phyloP scores from a whole-genome alignment of 108 stramenopile species.

The Cyclotella baltica region DNA sequence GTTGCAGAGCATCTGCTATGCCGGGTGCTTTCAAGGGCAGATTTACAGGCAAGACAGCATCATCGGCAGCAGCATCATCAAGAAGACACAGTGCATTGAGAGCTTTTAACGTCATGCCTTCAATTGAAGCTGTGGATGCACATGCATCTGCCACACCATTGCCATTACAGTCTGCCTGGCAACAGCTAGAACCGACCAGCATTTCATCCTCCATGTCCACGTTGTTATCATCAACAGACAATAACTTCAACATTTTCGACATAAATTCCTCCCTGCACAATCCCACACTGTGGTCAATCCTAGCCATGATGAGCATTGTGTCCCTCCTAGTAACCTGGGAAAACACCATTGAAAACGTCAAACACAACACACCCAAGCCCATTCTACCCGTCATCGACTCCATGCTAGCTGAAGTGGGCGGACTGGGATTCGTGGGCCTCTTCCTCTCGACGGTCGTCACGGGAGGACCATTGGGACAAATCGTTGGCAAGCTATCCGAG shows the following conservation, averaged over 20 bases:
- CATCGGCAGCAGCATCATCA: no score
- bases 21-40: no score
- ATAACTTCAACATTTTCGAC: neutral
- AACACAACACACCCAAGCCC: conserved; percentile 29
- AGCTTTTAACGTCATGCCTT: no score
- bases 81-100: no score
- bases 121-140: no score
- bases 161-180: no score
- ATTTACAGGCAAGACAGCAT: no score
- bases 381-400: conserved; percentile 47
- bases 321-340: conserved; percentile 41
- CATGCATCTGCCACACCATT: no score
- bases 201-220: no score
- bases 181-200: no score
- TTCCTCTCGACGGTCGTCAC: conserved; percentile 41
- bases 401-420: conserved; percentile 57
- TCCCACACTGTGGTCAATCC: conserved; percentile 41
- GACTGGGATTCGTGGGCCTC: conserved; percentile 44
- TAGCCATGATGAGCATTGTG: conserved; percentile 49
- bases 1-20: no score
- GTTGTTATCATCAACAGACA: no score
- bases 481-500: conserved; percentile 32
- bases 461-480: conserved; percentile 28
- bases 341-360: conserved; percentile 34
- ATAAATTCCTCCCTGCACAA: conserved; percentile 22